Conservation (phyloP, 2,329 filamentous ascomycete species). For the Aspergillus aculeatus region DNA sequence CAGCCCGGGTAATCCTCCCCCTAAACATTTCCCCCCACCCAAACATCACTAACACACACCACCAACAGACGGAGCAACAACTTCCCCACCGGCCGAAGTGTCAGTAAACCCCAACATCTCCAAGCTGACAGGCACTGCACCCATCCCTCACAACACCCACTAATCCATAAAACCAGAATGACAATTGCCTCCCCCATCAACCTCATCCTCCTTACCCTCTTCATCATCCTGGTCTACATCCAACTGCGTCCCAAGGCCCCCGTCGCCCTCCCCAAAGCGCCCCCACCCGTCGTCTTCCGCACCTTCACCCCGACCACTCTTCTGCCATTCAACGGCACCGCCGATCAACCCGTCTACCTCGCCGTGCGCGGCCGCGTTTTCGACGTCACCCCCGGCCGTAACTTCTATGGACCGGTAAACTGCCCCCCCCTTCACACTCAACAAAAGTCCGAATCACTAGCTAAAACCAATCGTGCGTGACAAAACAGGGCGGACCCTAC, state of each 20-base stretch:
- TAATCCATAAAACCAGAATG: constrained; percentile 24
- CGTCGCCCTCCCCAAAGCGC: constrained; percentile 53
- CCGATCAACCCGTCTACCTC: constrained; percentile 75
- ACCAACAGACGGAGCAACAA: constrained; percentile 24
- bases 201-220: constrained; percentile 58
- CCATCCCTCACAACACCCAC: not conserved
- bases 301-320: constrained; percentile 81
- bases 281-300: constrained; percentile 74
- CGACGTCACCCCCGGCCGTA: constrained; percentile 79
- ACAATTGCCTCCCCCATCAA: constrained; percentile 61
- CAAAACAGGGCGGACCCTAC: constrained; percentile 77
- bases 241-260: constrained; percentile 57
- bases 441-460: too few species aligned
- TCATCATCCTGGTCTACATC: constrained; percentile 57
- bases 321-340: constrained; percentile 77
- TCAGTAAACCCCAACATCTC: constrained; percentile 21
- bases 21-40: not conserved
- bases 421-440: too few species aligned
- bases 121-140: not conserved
- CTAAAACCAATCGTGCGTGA: too few species aligned
- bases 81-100: constrained; percentile 36
- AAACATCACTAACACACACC: constrained; percentile 12
- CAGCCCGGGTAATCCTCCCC: constrained; percentile 17
- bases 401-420: constrained; percentile 87
- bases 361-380: constrained; percentile 90